Conservation (phyloP, 495 filamentous ascomycete species). For the Tuber umbilicatum region DNA sequence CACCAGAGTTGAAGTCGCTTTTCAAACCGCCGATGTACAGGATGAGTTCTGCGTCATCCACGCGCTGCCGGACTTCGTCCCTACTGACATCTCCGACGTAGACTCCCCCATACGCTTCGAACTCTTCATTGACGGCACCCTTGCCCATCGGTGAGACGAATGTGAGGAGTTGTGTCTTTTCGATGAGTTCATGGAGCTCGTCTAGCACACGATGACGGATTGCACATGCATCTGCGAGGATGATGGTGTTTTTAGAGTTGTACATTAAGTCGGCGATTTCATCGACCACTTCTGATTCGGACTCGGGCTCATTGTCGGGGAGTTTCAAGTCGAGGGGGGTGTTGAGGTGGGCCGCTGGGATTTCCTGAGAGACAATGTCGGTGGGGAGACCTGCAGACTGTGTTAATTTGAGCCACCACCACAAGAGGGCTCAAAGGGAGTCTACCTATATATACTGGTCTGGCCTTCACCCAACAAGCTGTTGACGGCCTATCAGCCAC, state of each 20-base stretch:
- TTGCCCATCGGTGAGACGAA: constrained; percentile 94
- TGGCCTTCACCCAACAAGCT: constrained; percentile 66
- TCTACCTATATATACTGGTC: constrained; percentile 71
- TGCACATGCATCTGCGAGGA: constrained; percentile 87
- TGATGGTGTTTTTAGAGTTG: constrained; percentile 67
- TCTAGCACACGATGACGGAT: constrained; percentile 69
- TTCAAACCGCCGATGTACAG: constrained; percentile 76
- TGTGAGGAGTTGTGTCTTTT: constrained; percentile 67
- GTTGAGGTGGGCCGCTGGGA: constrained; percentile 64
- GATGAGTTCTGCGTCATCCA: constrained; percentile 77
- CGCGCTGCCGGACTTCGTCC: constrained; percentile 59
- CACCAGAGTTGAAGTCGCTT: constrained; percentile 83
- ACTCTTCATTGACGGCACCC: constrained; percentile 72
- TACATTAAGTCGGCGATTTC: constrained; percentile 71
- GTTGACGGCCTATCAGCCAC: not conserved
- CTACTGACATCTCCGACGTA: constrained; percentile 78
- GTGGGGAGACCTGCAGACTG: constrained; percentile 55
- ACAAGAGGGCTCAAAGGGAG: not conserved
- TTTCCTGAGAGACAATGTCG: constrained; percentile 73
- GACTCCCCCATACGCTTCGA: constrained; percentile 72
- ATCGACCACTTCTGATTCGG: constrained; percentile 77
- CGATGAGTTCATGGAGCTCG: constrained; percentile 71
- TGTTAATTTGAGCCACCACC: not conserved
- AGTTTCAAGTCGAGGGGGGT: constrained; percentile 61
- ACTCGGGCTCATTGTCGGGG: constrained; percentile 60